Evolutionary conservation across 208 protist genomes (phyloP).

Genomic region (Acanthamoeba culbertsoni): DNA sequence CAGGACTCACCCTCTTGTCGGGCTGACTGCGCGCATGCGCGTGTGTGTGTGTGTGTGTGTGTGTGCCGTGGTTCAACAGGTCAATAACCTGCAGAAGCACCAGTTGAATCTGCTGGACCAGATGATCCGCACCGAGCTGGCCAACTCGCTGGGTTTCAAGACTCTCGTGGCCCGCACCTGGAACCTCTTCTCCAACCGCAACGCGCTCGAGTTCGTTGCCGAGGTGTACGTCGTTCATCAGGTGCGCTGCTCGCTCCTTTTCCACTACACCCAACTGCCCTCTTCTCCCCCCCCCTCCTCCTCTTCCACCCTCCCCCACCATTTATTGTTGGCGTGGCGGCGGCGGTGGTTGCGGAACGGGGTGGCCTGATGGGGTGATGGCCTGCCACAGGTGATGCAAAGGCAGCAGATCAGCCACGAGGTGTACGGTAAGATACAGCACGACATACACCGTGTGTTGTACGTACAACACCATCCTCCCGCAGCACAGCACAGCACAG

Average conservation of each 20-base stretch:
- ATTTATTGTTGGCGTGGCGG: too few relatives aligned
- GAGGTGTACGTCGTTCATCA: constrained; percentile 45
- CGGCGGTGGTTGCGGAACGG: too few relatives aligned
- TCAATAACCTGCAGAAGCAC: constrained; percentile 72
- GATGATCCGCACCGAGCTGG: constrained; percentile 52
- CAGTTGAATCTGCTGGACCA: constrained; percentile 66
- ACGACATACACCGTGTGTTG: constrained; percentile 63
- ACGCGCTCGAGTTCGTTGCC: not conserved
- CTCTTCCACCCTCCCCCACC: too few relatives aligned
- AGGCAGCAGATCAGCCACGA: constrained; percentile 62
- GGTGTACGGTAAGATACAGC: constrained; percentile 61
- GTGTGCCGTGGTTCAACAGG: too few relatives aligned
- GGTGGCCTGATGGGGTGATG: too few relatives aligned
- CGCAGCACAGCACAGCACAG: not conserved
- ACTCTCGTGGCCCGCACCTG: not conserved
- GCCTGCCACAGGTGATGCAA: constrained; percentile 68
- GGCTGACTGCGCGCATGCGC: too few relatives aligned
- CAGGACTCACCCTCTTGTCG: too few relatives aligned
- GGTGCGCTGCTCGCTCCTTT: too few relatives aligned
- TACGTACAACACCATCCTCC: not conserved
- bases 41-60: too few relatives aligned
- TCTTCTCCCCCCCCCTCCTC: too few relatives aligned
- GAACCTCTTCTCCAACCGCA: not conserved
- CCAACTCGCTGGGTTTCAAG: not conserved
- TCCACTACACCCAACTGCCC: not conserved